Percentiles rank a stretch among this genome's conserved stretches.
Evolutionary conservation across 23 red algal species (phyloP).

Genomic region (Gracilaria gracilis): DNA sequence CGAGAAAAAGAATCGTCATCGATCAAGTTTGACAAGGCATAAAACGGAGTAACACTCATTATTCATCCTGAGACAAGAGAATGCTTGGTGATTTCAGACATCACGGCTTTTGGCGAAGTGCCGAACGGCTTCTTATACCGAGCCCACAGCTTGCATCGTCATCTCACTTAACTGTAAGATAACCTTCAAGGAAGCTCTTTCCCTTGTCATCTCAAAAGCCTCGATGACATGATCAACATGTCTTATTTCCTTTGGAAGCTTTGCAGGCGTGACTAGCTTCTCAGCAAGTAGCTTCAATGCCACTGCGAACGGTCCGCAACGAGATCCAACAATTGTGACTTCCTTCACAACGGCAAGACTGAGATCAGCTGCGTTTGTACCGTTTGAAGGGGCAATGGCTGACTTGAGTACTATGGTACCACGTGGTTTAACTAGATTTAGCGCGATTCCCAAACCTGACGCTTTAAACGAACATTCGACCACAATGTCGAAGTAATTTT

Average conservation of each 20-base stretch:
- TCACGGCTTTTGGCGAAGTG: background rate
- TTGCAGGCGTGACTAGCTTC: background rate
- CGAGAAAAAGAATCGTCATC: too few species aligned
- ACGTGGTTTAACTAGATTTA: constrained; percentile 55
- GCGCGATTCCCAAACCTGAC: constrained; percentile 36
- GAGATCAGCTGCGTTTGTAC: background rate
- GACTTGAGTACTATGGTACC: constrained; percentile 59
- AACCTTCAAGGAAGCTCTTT: constrained; percentile 41
- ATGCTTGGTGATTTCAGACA: background rate
- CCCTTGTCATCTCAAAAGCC: background rate
- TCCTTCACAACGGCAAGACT: constrained; percentile 60
- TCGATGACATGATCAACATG: background rate
- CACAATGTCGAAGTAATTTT: background rate
- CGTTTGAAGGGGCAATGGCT: constrained; percentile 12
- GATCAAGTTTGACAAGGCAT: too few species aligned
- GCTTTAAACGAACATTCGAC: background rate
- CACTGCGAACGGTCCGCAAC: constrained; percentile 58
- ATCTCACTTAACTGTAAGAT: background rate
- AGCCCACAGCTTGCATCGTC: background rate
- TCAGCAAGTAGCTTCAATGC: constrained; percentile 40
- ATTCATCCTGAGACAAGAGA: too few species aligned
- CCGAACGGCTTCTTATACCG: background rate
- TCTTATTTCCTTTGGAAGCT: background rate
- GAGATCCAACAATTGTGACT: constrained; percentile 41
- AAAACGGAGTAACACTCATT: too few species aligned